Evolutionary conservation across 2,329 filamentous ascomycete genomes (phyloP).

Genomic region (Trichothecium roseum): DNA sequence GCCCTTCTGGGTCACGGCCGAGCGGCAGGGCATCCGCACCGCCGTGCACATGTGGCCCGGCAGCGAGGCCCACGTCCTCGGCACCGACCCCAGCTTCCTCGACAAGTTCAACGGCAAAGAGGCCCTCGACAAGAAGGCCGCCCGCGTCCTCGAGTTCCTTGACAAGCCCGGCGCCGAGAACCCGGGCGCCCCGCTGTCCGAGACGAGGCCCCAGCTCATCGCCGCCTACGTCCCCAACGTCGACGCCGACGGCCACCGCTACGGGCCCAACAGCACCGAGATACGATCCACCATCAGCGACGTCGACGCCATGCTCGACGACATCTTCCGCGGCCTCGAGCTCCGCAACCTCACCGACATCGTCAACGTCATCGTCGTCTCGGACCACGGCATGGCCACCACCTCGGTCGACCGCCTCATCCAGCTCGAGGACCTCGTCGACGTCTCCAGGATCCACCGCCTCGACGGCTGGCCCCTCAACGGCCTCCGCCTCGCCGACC

Average conservation of each 20-base stretch:
- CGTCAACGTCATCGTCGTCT: constrained; percentile 92
- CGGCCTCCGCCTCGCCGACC: constrained; percentile 71
- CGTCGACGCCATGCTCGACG: constrained; percentile 76
- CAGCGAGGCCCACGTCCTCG: constrained; percentile 74
- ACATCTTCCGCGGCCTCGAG: constrained; percentile 66
- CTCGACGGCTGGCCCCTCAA: constrained; percentile 92
- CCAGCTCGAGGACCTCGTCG: constrained; percentile 82
- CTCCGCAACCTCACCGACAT: constrained; percentile 76
- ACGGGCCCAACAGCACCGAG: constrained; percentile 90
- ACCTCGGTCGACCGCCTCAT: constrained; percentile 72
- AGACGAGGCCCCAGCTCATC: constrained; percentile 76
- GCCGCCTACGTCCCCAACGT: constrained; percentile 92
- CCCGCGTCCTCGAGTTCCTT: constrained; percentile 69
- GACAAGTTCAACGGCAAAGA: constrained; percentile 81
- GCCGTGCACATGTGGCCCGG: constrained; percentile 99
- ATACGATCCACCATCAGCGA: constrained; percentile 65
- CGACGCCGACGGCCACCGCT: constrained; percentile 76
- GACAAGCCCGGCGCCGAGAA: constrained; percentile 69
- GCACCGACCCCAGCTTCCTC: constrained; percentile 66
- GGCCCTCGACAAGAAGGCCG: constrained; percentile 62
- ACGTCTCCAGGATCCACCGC: constrained; percentile 66
- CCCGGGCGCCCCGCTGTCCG: constrained; percentile 32
- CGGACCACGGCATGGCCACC: constrained; percentile 96
- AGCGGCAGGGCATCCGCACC: constrained; percentile 64
- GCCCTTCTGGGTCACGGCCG: constrained; percentile 88